A percentile compares a stretch with the other conserved stretches of the same genome.
phyloP scores from a whole-genome alignment of 169 alveolate species.

The Cyclospora cayetanensis region DNA sequence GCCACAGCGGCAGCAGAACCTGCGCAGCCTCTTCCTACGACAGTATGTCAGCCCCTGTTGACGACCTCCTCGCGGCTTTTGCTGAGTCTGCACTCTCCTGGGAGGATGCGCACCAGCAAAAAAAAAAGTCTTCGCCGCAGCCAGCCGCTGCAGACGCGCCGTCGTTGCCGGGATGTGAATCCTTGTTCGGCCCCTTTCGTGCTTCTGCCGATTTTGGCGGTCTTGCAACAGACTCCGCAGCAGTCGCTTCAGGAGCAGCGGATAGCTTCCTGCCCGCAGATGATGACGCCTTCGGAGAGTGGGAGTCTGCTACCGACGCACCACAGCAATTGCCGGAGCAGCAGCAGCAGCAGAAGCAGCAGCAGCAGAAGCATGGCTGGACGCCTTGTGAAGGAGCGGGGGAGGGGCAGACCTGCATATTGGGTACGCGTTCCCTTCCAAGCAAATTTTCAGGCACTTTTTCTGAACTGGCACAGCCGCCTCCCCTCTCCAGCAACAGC shows the following conservation, averaged over 20 bases:
- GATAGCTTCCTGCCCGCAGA: background rate
- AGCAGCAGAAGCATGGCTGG: background rate
- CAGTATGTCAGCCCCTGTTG: background rate
- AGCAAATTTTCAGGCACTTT: background rate
- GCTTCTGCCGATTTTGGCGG: background rate
- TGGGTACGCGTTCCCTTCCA: background rate
- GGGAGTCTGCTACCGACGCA: conserved; percentile 8
- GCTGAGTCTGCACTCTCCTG: background rate
- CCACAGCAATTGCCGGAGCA: background rate
- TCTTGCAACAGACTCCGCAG: conserved; percentile 23
- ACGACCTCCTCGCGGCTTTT: background rate
- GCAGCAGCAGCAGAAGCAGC: conserved; percentile 4
- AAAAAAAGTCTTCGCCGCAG: background rate
- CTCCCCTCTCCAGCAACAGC: background rate
- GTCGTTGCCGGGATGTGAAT: background rate
- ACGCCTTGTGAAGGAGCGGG: too few relatives aligned
- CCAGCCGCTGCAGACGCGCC: background rate
- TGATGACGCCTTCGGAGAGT: conserved; percentile 26
- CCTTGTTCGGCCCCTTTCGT: conserved; percentile 15
- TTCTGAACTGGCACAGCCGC: background rate
- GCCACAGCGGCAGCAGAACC: background rate
- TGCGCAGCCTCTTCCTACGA: too few relatives aligned
- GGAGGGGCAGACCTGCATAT: background rate
- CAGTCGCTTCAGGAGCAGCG: background rate
- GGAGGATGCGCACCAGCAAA: background rate